Base-by-base conservation (phyloP, 73 alveolate species). In the Paramecium primaurelia region DNA sequence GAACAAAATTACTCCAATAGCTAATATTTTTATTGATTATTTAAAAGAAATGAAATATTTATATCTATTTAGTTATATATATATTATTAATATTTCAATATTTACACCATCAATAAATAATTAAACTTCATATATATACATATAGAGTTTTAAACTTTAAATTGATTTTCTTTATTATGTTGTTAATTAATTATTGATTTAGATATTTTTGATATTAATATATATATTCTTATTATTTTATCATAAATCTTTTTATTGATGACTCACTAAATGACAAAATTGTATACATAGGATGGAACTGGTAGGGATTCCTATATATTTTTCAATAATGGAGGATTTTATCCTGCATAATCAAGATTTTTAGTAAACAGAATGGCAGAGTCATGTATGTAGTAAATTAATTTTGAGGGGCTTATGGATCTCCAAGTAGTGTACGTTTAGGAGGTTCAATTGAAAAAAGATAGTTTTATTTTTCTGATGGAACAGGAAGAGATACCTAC, bases 281-380 rank as follows among this genome's bases (percentile, higher is more conserved):
- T 89, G n/a, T 89, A 89, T 26, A 30, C 71, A 26, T 22, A 77
- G 42, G 91, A 89, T 89, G 94, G 94, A 25, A 89, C 94, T 32
- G 94, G 94, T 37, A 22, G 94, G 18, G 94, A 89, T 89, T 71
- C 94, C 38, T 89, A 89, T 51, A 71, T 89, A 1, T 71, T 83
- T 34, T 47, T 64, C 20, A 89, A 89, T 25, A 89, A 89, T 89
- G 94, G 94, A 1, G 94, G 94, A 18, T 45, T 89, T 80, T 80
- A 80, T 80, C 91, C 91, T 42, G 91, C 91, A 18, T 32, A 80
- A 45, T 42, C 34, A 18, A 80, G 75, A 36, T 73, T 73, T 34
- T 73, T 73, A 51, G 84, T 18, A 1, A 73, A 38, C 40, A 73
- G 36, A 11, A 32, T 80, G 51, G 37, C 38, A 47, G 51, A 73